These are phyloP conservation scores for Lumnitzera racemosa DNA, from an alignment of 345 rosid species.

Conservation along the genomic window DNA sequence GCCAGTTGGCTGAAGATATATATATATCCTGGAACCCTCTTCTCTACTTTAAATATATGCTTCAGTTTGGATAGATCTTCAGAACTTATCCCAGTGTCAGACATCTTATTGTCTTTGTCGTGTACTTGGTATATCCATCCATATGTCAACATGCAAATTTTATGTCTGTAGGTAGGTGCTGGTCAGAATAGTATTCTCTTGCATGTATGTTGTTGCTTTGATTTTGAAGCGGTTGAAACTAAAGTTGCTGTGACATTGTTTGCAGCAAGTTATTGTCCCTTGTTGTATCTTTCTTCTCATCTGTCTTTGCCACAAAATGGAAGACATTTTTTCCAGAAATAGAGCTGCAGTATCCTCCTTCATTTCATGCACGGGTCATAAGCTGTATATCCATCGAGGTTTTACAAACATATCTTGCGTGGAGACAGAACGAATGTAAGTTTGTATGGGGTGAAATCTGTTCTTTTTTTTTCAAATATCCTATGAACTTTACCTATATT, in stretches of 20 bases:
- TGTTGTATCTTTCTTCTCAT: conserved; percentile 61
- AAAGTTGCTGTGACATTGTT: neutral
- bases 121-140: too few species aligned
- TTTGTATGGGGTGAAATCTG: neutral
- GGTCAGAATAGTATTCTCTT: too few species aligned
- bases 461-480: neutral
- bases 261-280: conserved; percentile 81
- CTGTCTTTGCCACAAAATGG: conserved; percentile 66
- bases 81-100: too few species aligned
- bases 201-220: conserved; percentile 32
- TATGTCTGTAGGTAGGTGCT: too few species aligned
- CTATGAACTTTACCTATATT: neutral
- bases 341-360: conserved; percentile 54
- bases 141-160: too few species aligned
- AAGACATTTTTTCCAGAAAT: conserved; percentile 51
- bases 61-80: too few species aligned
- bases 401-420: conserved; percentile 72
- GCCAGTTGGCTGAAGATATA: too few species aligned
- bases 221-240: conserved; percentile 2
- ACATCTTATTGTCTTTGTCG: too few species aligned
- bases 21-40: too few species aligned
- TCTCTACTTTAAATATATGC: too few species aligned
- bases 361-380: conserved; percentile 49
- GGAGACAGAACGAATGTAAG: conserved; percentile 93
- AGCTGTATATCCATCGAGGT: conserved; percentile 67